Evolutionary conservation across 83 land plant genomes (phyloP).

Genomic region (Picea engelmannii): DNA sequence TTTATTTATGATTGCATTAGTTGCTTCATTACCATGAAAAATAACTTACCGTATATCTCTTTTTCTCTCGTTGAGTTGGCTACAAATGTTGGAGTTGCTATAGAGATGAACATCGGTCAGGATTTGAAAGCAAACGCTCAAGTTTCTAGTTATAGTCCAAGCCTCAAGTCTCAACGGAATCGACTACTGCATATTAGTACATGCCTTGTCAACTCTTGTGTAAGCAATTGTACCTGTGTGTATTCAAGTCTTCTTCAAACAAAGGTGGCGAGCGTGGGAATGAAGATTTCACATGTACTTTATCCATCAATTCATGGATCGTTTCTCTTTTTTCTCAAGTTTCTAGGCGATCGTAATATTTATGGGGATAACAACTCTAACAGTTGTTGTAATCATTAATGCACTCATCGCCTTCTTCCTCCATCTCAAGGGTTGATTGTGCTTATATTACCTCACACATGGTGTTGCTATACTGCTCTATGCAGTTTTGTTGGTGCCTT

Average conservation of each 20-base stretch:
- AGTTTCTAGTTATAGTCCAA: no score
- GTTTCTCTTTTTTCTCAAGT: conserved; percentile 40
- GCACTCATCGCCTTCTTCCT: conserved; percentile 75
- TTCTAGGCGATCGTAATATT: conserved; percentile 62
- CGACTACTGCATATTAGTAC: no score
- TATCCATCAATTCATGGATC: conserved; percentile 24
- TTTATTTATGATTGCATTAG: no score
- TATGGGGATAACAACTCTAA: conserved; percentile 49
- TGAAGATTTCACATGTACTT: conserved; percentile 23
- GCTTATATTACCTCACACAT: conserved; percentile 68
- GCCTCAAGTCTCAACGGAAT: no score
- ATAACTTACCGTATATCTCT: no score
- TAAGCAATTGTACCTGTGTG: conserved; percentile 17
- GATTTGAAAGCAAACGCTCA: no score
- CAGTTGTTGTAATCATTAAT: conserved; percentile 51
- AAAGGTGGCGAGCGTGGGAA: conserved; percentile 70
- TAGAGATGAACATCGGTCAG: no score
- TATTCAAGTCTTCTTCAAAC: conserved; percentile 67
- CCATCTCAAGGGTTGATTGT: conserved; percentile 82
- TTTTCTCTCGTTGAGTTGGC: no score
- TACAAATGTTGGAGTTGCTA: no score
- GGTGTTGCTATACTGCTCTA: conserved; percentile 73
- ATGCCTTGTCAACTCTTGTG: no score
- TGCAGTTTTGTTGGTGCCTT: conserved; percentile 88
- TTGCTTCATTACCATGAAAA: no score